Conservation (phyloP, 1,284 basidiomycete genomes). For the Sparassis latifolia region DNA sequence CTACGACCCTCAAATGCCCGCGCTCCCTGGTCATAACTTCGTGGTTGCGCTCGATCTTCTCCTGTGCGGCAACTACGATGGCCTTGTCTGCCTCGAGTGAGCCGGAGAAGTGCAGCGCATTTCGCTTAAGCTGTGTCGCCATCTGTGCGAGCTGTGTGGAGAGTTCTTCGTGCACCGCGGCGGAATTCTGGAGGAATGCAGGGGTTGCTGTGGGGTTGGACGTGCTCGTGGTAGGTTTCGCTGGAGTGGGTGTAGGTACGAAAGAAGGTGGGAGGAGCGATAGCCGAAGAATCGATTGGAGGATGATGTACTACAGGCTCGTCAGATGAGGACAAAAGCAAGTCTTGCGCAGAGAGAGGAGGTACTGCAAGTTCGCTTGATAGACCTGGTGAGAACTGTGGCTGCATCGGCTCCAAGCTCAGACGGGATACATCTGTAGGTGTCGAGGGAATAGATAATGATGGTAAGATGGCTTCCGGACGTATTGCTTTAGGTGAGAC, state of each 20-base stretch:
- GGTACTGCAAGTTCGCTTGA: no score
- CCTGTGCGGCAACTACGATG: conserved; percentile 51
- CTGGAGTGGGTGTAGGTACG: no score
- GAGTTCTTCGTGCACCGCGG: conserved; percentile 63
- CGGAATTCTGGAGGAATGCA: conserved; percentile 49
- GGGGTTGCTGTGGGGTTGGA: conserved; percentile 34
- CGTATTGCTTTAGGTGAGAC: conserved; percentile 31
- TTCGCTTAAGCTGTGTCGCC: conserved; percentile 71
- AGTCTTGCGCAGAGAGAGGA: no score
- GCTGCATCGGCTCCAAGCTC: no score
- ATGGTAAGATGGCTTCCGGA: conserved; percentile 30
- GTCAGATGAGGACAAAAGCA: no score
- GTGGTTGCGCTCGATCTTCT: conserved; percentile 66
- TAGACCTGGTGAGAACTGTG: not conserved
- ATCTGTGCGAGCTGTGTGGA: conserved; percentile 69
- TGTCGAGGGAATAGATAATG: conserved; percentile 14
- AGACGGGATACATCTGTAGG: no score
- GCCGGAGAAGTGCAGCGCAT: conserved; percentile 64
- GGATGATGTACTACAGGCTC: no score
- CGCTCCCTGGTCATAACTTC: conserved; percentile 62
- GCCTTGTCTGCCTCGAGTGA: conserved; percentile 60
- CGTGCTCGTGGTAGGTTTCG: conserved; percentile 6
- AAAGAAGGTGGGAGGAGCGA: no score
- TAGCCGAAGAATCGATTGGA: no score
- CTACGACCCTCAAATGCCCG: conserved; percentile 54